Percentiles rank a stretch among this genome's conserved stretches.
phyloP scores from a whole-genome alignment of 352 stramenopile genomes.

The Phytophthora meadii region DNA sequence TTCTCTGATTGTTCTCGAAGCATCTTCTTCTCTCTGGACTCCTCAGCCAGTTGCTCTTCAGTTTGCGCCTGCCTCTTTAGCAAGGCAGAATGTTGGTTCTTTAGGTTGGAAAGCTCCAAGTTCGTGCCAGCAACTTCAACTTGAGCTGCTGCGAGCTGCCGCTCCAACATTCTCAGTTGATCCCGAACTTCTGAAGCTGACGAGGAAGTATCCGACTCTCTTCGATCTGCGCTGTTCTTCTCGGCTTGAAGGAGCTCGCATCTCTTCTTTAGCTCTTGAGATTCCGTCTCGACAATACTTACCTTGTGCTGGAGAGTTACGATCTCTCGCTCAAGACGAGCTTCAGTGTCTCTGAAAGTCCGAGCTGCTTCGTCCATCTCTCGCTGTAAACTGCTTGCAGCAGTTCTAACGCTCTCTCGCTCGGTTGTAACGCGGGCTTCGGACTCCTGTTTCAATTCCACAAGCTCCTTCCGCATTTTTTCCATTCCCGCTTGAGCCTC shows the following conservation, averaged over 20 bases:
- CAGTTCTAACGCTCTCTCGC: conserved; percentile 6
- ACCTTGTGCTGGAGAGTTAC: conserved; percentile 16
- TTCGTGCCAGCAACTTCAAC: conserved; percentile 28
- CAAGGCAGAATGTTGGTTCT: conserved; percentile 38
- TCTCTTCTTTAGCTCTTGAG: conserved; percentile 10
- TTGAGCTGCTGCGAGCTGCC: conserved; percentile 21
- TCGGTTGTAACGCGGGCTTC: conserved; percentile 3
- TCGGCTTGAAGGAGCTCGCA: conserved; percentile 23
- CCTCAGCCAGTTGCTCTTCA: conserved; percentile 52
- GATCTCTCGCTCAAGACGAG: conserved; percentile 25
- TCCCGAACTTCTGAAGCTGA: conserved; percentile 9
- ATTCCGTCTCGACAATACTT: conserved; percentile 20
- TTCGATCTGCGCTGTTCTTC: conserved; percentile 12
- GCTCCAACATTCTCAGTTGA: conserved; percentile 25
- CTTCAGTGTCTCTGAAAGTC: conserved; percentile 22
- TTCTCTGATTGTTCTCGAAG: conserved; percentile 44
- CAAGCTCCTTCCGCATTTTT: conserved; percentile 20
- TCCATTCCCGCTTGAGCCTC: conserved; percentile 13
- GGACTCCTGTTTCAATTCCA: conserved; percentile 10
- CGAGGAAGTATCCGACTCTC: conserved; percentile 3
- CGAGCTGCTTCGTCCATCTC: conserved; percentile 20
- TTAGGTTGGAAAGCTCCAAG: conserved; percentile 32
- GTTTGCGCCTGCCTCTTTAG: conserved; percentile 40
- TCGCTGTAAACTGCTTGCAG: conserved; percentile 2
- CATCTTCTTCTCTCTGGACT: conserved; percentile 51